Evolutionary conservation across 2,329 filamentous ascomycete genomes (phyloP).

Genomic region (Phyllosticta citrichinensis): DNA sequence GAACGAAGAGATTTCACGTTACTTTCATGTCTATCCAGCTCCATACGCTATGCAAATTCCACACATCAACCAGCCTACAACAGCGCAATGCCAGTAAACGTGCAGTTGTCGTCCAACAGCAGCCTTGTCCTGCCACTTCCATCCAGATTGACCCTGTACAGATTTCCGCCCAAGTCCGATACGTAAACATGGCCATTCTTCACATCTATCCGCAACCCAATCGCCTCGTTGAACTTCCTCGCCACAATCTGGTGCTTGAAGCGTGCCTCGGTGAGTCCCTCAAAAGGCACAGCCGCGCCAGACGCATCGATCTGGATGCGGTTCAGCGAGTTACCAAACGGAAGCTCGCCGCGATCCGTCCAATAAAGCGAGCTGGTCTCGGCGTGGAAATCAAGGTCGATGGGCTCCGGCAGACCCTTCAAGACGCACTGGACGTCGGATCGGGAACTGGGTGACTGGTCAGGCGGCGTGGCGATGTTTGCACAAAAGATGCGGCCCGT

Average conservation of each 20-base stretch:
- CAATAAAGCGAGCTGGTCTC: constrained; percentile 41
- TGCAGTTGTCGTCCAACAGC: neutral
- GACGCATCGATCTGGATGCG: constrained; percentile 14
- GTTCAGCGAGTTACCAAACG: constrained; percentile 46
- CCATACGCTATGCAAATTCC: neutral
- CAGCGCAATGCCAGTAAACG: neutral
- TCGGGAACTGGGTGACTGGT: constrained; percentile 24
- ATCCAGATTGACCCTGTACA: constrained; percentile 7
- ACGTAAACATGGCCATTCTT: constrained; percentile 12
- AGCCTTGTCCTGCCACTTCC: constrained; percentile 2
- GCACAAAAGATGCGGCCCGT: constrained; percentile 46
- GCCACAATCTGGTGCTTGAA: constrained; percentile 11
- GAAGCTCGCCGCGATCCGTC: constrained; percentile 51
- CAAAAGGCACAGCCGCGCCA: neutral
- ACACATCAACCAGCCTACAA: neutral
- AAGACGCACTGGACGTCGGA: constrained; percentile 36
- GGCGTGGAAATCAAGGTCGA: constrained; percentile 50
- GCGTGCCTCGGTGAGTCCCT: neutral
- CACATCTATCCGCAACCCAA: constrained; percentile 16
- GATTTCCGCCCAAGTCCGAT: constrained; percentile 15
- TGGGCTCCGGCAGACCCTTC: constrained; percentile 37
- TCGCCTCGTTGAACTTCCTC: constrained; percentile 18
- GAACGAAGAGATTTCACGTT: neutral
- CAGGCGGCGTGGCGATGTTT: constrained; percentile 30
- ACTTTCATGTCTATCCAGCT: neutral